Evolutionary conservation across 2,329 filamentous ascomycete genomes (phyloP), one percentile per base, ranked within the genome.

Genomic region (Xylariaceae sp.): DNA sequence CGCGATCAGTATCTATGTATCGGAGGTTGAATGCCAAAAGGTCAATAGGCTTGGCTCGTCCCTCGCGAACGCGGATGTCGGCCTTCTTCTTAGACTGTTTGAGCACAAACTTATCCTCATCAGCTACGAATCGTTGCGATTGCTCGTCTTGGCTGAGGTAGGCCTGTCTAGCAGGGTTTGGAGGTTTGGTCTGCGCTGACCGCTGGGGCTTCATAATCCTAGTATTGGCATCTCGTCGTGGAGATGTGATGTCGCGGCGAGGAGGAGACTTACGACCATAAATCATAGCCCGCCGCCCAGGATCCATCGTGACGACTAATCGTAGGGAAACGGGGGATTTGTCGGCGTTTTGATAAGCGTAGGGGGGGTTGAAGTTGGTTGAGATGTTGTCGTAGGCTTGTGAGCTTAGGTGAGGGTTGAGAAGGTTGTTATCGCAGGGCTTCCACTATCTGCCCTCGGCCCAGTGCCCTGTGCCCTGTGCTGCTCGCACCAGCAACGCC

Each of bases 71-170:
- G 33, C 94, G 88, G 63, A 99, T 95, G 61, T 92, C 90, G 35
- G 94, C 93, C 78, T 97, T 97, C 78, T 95, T 97, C 80, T 97
- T 99, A 40, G 93, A 89, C 75, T 99, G 94, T 73, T 92, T 92
- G 67, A 99, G 78, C 51, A 97, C 94, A 68, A 99, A 99, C 60
- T 88, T 87, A 76, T 99, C 94, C 72, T 99, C 94, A 65, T 96
- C 90, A 46, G 93, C 90, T 16, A 97, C 90, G 80, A 94, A 99
- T 67, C 88, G 82, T 21, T 86, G 81, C 61, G 86, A 88, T 68
- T 91, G 87, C 67, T 92, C 87, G 65, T 92, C 89, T 68, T 91
- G 84, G 53, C 87, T 88, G 57, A 90, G 74, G 63, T 80, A 82
- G 48, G 68, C 72, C 23, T 65, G 57, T n/a, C 72, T 64, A 29